These are phyloP conservation scores for Pythium myriotylum DNA, from an alignment of 352 stramenopile species.

Conservation along the genomic window DNA sequence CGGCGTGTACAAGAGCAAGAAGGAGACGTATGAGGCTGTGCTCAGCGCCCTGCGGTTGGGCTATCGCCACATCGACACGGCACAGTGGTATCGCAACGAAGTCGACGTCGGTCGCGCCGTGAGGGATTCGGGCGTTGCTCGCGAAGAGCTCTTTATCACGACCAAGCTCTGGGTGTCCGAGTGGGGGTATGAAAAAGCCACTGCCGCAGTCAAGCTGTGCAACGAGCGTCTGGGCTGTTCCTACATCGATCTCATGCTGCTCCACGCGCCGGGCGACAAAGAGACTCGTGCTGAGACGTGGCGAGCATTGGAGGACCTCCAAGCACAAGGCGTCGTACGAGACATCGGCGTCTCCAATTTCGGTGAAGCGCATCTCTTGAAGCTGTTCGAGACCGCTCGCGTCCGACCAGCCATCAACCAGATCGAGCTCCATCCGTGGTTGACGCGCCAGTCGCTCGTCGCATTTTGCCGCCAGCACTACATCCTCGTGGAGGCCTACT, in stretches of 20 bases:
- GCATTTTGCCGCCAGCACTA: conserved; percentile 50
- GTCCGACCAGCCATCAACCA: conserved; percentile 74
- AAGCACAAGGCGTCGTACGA: conserved; percentile 52
- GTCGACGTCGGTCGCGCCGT: conserved; percentile 72
- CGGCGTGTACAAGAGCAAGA: conserved; percentile 45
- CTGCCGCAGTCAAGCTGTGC: conserved; percentile 42
- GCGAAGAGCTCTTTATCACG: conserved; percentile 80
- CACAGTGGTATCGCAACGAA: conserved; percentile 84
- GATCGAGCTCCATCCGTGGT: conserved; percentile 75
- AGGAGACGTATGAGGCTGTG: conserved; percentile 52
- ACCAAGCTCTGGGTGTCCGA: conserved; percentile 70
- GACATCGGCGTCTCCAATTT: conserved; percentile 92
- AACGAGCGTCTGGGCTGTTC: conserved; percentile 48
- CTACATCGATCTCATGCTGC: conserved; percentile 81
- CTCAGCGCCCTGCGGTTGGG: conserved; percentile 57
- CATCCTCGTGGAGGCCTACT: conserved; percentile 58
- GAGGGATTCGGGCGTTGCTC: conserved; percentile 60
- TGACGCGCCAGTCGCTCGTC: conserved; percentile 52
- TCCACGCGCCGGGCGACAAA: conserved; percentile 63
- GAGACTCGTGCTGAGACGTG: conserved; percentile 46
- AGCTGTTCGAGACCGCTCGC: conserved; percentile 59
- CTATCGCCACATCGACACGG: conserved; percentile 90
- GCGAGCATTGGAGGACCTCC: conserved; percentile 48
- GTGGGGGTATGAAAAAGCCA: conserved; percentile 74
- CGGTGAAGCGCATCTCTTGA: conserved; percentile 69